Evolutionary conservation across 108 stramenopile species (phyloP), one percentile per base, ranked within the genome.

Genomic region (Discostella stelligeroides): DNA sequence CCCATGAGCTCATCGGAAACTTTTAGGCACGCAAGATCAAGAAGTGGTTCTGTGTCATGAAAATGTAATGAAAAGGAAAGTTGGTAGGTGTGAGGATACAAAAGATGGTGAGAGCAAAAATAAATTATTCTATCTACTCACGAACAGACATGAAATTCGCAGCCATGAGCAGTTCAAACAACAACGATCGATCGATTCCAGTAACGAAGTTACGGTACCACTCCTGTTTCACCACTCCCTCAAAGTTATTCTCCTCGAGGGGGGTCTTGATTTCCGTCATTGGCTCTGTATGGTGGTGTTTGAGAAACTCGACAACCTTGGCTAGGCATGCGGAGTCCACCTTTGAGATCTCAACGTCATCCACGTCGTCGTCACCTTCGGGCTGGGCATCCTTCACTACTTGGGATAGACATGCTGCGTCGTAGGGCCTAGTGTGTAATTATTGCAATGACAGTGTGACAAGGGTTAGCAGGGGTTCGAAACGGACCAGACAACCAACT

Each of bases 81-180:
- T n/a, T n/a, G n/a, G n/a, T n/a, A n/a, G n/a, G n/a, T n/a, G n/a
- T n/a, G n/a, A n/a, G n/a, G n/a, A n/a, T n/a, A n/a, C n/a, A n/a
- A n/a, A n/a, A n/a, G n/a, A n/a, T n/a, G n/a, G n/a, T n/a, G n/a
- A n/a, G n/a, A n/a, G n/a, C n/a, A n/a, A n/a, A 50, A 70, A 12
- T 24, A 30, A 59, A 56, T 8, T 15, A 27, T 14, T 21, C 0
- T 10, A 50, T 15, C 17, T 38, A 77, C 76, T 69, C 63, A 77
- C 76, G 70, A 66, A 94, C 91, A 4, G 77, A 75, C 88, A 94
- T 88, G 38, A 82, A 94, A 66, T 94, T 94, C 11, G 90, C 90
- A 2, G 92, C 88, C 13, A 84, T 86, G 42, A 91, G 63, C 54
- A 94, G 54, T 28, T 94, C 86, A 73, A 91, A 94, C 18, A 94